These are phyloP conservation scores for Lagenidium giganteum DNA, from an alignment of 352 stramenopile species.

Conservation along the genomic window DNA sequence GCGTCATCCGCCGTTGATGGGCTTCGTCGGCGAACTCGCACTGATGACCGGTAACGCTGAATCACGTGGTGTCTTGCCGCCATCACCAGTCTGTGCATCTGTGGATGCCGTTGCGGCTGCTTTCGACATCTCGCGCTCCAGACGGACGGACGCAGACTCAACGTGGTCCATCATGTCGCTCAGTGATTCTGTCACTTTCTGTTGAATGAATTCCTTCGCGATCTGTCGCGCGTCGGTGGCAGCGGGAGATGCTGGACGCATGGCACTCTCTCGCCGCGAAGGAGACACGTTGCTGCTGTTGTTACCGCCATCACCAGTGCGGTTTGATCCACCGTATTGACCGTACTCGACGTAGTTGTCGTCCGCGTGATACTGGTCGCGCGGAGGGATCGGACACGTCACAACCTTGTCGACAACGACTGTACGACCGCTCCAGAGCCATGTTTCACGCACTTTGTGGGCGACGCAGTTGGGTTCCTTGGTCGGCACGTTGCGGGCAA, in stretches of 20 bases:
- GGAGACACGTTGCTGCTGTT: too few relatives aligned
- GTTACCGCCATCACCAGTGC: too few relatives aligned
- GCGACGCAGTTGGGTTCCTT: constrained; percentile 23
- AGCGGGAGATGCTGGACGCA: too few relatives aligned
- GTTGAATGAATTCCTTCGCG: constrained; percentile 18
- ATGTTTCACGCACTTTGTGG: constrained; percentile 60
- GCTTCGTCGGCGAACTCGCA: too few relatives aligned
- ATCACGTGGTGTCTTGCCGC: too few relatives aligned
- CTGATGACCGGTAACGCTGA: too few relatives aligned
- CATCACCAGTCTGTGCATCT: too few relatives aligned
- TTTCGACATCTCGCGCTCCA: constrained; percentile 19
- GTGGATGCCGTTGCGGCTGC: background rate
- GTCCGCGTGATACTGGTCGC: constrained; percentile 5
- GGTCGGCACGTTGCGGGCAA: constrained; percentile 28
- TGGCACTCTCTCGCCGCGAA: too few relatives aligned
- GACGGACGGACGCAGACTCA: constrained; percentile 11
- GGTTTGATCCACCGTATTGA: too few relatives aligned
- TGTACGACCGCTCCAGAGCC: constrained; percentile 53
- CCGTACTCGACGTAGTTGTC: constrained; percentile 2
- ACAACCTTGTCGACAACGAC: constrained; percentile 71
- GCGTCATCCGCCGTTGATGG: too few relatives aligned
- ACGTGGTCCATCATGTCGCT: constrained; percentile 11
- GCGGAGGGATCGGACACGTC: constrained; percentile 5
- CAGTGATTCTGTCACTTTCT: constrained; percentile 7
- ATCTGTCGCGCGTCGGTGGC: too few relatives aligned